Percentiles rank a stretch among this genome's conserved stretches.
Conservation (phyloP, 2,329 filamentous ascomycete genomes). For the Fusarium nodosum region DNA sequence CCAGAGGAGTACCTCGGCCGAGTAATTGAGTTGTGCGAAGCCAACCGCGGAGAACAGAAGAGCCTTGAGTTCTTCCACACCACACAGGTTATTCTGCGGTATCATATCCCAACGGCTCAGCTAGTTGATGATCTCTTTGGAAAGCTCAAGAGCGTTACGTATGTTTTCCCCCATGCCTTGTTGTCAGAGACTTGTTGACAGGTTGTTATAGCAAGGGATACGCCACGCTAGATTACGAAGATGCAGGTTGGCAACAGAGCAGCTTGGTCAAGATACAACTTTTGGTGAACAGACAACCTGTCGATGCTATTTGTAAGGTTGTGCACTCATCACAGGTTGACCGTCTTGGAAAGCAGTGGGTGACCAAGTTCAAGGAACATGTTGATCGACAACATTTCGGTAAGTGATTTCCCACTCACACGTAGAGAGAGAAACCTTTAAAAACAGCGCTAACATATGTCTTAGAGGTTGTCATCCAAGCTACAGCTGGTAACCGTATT, state of each 20-base stretch:
- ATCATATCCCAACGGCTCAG: constrained; percentile 87
- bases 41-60: constrained; percentile 87
- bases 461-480: constrained; percentile 90
- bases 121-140: constrained; percentile 98
- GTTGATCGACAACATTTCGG: constrained; percentile 95
- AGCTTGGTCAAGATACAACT: constrained; percentile 90
- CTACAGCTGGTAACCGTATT: constrained; percentile 83
- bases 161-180: constrained; percentile 31
- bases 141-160: constrained; percentile 89
- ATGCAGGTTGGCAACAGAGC: constrained; percentile 86
- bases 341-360: constrained; percentile 86
- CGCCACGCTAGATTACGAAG: constrained; percentile 95
- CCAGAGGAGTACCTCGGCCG: constrained; percentile 95
- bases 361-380: constrained; percentile 95
- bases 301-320: constrained; percentile 94
- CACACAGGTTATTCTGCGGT: constrained; percentile 94
- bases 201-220: constrained; percentile 79
- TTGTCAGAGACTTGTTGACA: not conserved
- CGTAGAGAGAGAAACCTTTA: not conserved
- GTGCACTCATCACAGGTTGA: constrained; percentile 87
- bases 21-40: constrained; percentile 94
- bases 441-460: constrained; percentile 5
- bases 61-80: constrained; percentile 92
- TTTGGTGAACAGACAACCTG: constrained; percentile 91
- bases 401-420: constrained; percentile 44